These are phyloP conservation scores for Cyclotella choctawhatcheeana DNA, from an alignment of 108 stramenopile genomes.

Conservation along the genomic window DNA sequence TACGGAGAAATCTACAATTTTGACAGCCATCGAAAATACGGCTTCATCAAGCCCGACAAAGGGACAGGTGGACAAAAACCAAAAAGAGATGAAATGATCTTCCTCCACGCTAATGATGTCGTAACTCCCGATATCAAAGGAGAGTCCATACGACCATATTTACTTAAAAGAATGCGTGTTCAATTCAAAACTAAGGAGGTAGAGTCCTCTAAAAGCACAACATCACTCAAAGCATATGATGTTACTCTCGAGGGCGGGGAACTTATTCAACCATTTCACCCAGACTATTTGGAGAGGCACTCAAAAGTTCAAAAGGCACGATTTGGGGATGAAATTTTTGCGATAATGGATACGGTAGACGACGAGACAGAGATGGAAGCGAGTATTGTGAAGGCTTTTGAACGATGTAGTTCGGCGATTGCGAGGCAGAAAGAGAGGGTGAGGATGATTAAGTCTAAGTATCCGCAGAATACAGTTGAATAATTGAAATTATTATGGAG, in stretches of 20 bases:
- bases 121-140: background rate
- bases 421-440: slow-evolving; percentile 21
- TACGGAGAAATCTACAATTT: background rate
- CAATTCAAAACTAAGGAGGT: slow-evolving; percentile 33
- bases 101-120: slow-evolving; percentile 6
- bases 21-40: background rate
- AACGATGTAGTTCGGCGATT: slow-evolving; percentile 9
- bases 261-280: slow-evolving; percentile 4
- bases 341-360: slow-evolving; percentile 23
- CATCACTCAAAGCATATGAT: too few relatives aligned
- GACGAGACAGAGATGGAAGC: slow-evolving; percentile 35
- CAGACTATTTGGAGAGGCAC: slow-evolving; percentile 13
- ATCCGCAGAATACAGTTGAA: too few relatives aligned
- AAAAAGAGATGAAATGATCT: background rate
- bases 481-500: too few relatives aligned
- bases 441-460: background rate
- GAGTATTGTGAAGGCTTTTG: slow-evolving; percentile 27
- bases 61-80: too few relatives aligned
- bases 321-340: slow-evolving; percentile 30
- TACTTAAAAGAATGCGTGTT: slow-evolving; percentile 17
- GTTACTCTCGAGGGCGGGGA: slow-evolving; percentile 23
- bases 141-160: background rate
- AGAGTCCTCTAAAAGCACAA: slow-evolving; percentile 6
- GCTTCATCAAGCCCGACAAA: slow-evolving; percentile 1
- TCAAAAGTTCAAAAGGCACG: slow-evolving; percentile 16